These are phyloP conservation scores for Talaromyces wortmannii DNA, from an alignment of 495 filamentous ascomycete genomes.

Conservation along the genomic window DNA sequence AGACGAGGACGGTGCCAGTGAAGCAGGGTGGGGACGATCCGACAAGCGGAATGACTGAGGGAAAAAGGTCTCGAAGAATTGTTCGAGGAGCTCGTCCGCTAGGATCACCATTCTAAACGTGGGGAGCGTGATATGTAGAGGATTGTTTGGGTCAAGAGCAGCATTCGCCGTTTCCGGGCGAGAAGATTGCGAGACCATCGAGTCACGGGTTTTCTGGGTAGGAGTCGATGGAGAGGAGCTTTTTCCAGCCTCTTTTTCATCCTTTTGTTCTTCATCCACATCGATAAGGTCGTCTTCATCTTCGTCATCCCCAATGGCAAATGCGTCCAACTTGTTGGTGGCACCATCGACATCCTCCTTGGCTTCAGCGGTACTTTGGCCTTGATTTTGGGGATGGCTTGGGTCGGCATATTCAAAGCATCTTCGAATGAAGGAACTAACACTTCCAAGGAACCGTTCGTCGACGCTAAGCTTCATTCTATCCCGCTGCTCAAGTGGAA, in stretches of 20 bases:
- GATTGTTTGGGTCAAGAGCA: constrained; percentile 85
- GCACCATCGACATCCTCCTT: constrained; percentile 15
- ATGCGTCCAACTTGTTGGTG: constrained; percentile 49
- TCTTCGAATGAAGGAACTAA: constrained; percentile 89
- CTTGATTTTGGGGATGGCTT: constrained; percentile 61
- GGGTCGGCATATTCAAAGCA: constrained; percentile 99
- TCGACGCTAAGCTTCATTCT: constrained; percentile 44
- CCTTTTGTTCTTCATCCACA: constrained; percentile 25
- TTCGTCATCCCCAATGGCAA: constrained; percentile 74
- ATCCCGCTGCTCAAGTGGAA: constrained; percentile 15
- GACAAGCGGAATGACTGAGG: constrained; percentile 64
- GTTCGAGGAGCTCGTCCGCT: constrained; percentile 89
- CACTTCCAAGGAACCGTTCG: constrained; percentile 81
- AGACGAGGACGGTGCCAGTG: constrained; percentile 49
- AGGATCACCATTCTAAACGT: constrained; percentile 99
- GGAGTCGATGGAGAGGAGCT: constrained; percentile 9
- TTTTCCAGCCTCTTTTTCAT: neutral
- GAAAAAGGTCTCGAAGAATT: constrained; percentile 87
- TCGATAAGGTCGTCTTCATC: constrained; percentile 66
- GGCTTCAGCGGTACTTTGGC: constrained; percentile 5
- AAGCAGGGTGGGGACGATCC: constrained; percentile 33
- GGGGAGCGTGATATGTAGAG: constrained; percentile 90
- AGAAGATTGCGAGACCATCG: neutral
- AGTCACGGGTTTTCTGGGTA: constrained; percentile 5
- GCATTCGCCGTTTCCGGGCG: constrained; percentile 59